Percentiles rank a stretch among this genome's conserved stretches.
phyloP scores from a whole-genome alignment of 2,329 filamentous ascomycete species.

The Claviceps humidiphila region DNA sequence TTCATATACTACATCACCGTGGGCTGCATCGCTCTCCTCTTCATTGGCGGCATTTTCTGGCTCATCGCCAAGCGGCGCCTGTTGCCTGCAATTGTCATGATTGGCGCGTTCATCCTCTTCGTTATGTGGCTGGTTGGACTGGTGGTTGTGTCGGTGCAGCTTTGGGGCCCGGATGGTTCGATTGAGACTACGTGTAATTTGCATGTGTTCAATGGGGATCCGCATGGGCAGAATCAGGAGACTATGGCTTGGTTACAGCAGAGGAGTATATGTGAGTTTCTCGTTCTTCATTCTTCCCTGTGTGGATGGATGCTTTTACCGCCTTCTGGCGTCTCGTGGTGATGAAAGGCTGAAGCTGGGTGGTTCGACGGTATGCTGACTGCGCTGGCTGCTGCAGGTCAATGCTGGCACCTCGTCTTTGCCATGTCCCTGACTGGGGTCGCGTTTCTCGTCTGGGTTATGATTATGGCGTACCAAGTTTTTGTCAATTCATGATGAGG shows the following conservation, averaged over 20 bases:
- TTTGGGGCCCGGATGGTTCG: slow-evolving; percentile 46
- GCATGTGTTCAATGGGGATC: slow-evolving; percentile 39
- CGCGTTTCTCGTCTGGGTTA: slow-evolving; percentile 53
- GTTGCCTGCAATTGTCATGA: slow-evolving; percentile 47
- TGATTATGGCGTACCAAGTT: slow-evolving; percentile 54
- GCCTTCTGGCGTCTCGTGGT: not conserved
- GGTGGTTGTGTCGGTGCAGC: slow-evolving; percentile 46
- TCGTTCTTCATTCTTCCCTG: not conserved
- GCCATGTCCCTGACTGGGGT: slow-evolving; percentile 46
- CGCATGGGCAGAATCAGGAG: slow-evolving; percentile 35
- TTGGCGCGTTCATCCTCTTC: slow-evolving; percentile 52
- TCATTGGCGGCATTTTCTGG: slow-evolving; percentile 51
- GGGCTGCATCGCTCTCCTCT: slow-evolving; percentile 45
- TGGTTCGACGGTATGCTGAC: not conserved
- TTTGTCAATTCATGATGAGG: slow-evolving; percentile 30
- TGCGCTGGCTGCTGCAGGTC: slow-evolving; percentile 26
- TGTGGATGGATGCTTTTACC: not conserved
- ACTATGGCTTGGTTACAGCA: slow-evolving; percentile 54
- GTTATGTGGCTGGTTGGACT: slow-evolving; percentile 55
- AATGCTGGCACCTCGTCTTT: slow-evolving; percentile 53
- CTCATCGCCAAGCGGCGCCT: slow-evolving; percentile 49
- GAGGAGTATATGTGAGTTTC: slow-evolving; percentile 44
- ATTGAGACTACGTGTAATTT: slow-evolving; percentile 48
- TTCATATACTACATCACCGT: slow-evolving; percentile 54
- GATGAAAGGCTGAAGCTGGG: too few species aligned